Evolutionary conservation across 2,329 filamentous ascomycete genomes (phyloP).

Genomic region (Arthrobotrys conoides): DNA sequence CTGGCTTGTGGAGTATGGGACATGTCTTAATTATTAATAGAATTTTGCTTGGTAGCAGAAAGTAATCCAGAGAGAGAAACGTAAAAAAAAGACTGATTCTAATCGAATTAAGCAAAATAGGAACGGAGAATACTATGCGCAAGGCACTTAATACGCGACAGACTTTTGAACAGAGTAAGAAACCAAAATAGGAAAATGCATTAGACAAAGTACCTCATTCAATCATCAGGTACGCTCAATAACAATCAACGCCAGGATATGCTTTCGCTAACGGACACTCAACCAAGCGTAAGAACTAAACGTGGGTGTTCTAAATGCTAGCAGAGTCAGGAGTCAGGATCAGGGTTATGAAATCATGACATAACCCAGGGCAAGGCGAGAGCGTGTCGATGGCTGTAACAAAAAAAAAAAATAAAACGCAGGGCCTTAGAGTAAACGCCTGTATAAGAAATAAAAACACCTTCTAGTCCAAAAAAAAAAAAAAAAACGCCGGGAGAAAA

Average conservation of each 20-base stretch:
- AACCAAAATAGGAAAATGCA: not conserved
- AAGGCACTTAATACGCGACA: not conserved
- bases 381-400: conserved; percentile 13
- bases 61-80: not conserved
- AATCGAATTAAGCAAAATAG: too few species aligned
- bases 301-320: conserved; percentile 25
- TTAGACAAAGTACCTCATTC: not conserved
- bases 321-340: conserved; percentile 17
- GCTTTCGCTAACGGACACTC: conserved; percentile 43
- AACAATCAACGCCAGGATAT: conserved; percentile 35
- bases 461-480: not conserved
- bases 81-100: too few species aligned
- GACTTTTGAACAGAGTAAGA: conserved; percentile 1
- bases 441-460: conserved; percentile 3
- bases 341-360: not conserved
- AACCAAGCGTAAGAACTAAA: conserved; percentile 36
- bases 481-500: not conserved
- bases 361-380: not conserved
- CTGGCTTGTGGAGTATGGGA: not conserved
- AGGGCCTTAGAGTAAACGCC: conserved; percentile 4
- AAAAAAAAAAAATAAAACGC: not conserved
- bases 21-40: not conserved
- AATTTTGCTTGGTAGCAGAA: not conserved
- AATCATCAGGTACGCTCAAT: conserved; percentile 20
- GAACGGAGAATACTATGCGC: not conserved